A percentile compares a stretch with the other conserved stretches of the same genome.
Conservation (phyloP, 495 filamentous ascomycete genomes). For the Hypoxylon intermedium region DNA sequence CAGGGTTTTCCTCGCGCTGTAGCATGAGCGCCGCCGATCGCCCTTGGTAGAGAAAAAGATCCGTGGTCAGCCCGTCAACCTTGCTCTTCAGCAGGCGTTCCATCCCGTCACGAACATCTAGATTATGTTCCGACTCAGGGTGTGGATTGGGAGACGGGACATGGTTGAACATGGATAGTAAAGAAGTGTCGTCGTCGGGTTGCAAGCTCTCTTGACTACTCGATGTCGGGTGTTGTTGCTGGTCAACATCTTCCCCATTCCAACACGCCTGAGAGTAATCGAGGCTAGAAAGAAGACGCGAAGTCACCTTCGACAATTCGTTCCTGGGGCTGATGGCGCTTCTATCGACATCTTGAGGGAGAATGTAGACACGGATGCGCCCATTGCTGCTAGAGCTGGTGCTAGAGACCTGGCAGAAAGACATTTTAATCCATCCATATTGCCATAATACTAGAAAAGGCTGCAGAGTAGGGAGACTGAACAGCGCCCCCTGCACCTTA, state of each 20-base stretch:
- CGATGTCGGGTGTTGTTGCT: not conserved
- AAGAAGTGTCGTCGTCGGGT: constrained; percentile 60
- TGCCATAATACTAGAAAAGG: constrained; percentile 41
- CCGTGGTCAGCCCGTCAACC: constrained; percentile 68
- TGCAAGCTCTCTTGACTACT: not conserved
- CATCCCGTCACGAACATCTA: constrained; percentile 66
- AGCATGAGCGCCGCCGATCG: constrained; percentile 86
- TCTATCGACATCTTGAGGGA: constrained; percentile 71
- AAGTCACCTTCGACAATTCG: constrained; percentile 51
- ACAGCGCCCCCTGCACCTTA: constrained; percentile 41
- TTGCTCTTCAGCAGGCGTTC: constrained; percentile 63
- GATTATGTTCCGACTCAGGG: constrained; percentile 59
- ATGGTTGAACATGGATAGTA: constrained; percentile 88
- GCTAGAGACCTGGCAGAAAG: constrained; percentile 31
- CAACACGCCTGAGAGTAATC: constrained; percentile 65
- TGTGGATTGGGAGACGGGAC: constrained; percentile 73
- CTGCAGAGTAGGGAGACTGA: constrained; percentile 38
- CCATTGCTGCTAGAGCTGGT: constrained; percentile 27
- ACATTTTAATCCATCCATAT: constrained; percentile 53
- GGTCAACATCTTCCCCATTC: constrained; percentile 50
- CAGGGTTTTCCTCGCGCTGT: constrained; percentile 75
- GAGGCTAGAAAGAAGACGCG: constrained; percentile 59
- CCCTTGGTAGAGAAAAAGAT: constrained; percentile 79
- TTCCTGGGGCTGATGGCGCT: constrained; percentile 50
- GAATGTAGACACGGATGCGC: constrained; percentile 66